Conservation (phyloP, 441 rosid genomes). For the Aleurites moluccanus region DNA sequence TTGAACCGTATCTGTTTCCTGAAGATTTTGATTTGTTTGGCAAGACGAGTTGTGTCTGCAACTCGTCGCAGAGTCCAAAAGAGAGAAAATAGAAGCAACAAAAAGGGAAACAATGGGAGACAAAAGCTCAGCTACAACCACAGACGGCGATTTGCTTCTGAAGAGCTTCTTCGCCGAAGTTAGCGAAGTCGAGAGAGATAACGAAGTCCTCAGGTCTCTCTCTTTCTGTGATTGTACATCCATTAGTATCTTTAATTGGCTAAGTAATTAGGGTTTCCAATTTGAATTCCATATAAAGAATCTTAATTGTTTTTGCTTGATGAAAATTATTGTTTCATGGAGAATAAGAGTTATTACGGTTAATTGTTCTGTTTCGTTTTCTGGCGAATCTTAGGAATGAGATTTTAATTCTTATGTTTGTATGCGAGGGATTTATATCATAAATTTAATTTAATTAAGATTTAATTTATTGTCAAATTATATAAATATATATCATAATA, state of each 20-base stretch:
- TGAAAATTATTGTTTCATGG: neutral
- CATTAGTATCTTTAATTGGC: neutral
- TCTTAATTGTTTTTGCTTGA: neutral
- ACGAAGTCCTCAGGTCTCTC: slow-evolving; percentile 76
- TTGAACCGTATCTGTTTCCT: neutral
- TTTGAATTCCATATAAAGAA: neutral
- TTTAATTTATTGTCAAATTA: no score
- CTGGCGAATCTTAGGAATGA: neutral
- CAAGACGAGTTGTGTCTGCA: neutral
- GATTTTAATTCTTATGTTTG: neutral
- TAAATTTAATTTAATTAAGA: no score
- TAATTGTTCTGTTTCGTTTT: neutral
- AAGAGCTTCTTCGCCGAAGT: slow-evolving; percentile 92
- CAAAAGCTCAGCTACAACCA: slow-evolving; percentile 18
- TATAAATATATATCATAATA: no score
- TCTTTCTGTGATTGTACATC: neutral
- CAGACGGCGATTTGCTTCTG: slow-evolving; percentile 70
- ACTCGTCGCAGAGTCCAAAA: neutral
- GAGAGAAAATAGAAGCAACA: neutral
- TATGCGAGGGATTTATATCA: no score
- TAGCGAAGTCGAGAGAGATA: slow-evolving; percentile 87
- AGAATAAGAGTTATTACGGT: neutral
- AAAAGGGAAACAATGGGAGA: slow-evolving; percentile 42
- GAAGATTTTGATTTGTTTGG: neutral
- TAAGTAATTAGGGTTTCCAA: slow-evolving; percentile 28